phyloP scores from a whole-genome alignment of 805 yeast genomes.

The Suhomyces sp. region DNA sequence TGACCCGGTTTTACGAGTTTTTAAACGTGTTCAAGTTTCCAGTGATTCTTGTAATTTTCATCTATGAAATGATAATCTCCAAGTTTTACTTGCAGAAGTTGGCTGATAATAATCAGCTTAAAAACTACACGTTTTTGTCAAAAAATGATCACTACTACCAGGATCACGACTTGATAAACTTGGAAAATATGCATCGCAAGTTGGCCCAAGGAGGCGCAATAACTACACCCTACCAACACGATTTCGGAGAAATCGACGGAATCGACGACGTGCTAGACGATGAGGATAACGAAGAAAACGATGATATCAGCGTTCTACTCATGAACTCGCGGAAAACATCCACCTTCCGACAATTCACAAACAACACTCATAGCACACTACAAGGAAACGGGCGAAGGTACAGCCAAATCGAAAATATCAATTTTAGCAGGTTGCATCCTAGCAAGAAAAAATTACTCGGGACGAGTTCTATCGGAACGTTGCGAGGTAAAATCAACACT shows the following conservation, averaged over 20 bases:
- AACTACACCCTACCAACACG: conserved; percentile 8
- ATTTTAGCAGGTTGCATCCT: conserved; percentile 5
- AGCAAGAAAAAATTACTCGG: conserved; percentile 15
- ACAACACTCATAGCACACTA: not conserved
- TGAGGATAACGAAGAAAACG: conserved; percentile 14
- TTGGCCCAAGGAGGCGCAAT: conserved; percentile 9
- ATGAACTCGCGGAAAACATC: conserved; percentile 28
- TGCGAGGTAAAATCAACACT: conserved; percentile 31
- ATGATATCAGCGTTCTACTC: conserved; percentile 25
- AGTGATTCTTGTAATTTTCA: conserved; percentile 28
- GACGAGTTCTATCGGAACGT: conserved; percentile 31
- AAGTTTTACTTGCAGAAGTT: conserved; percentile 18
- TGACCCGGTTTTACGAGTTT: conserved; percentile 11
- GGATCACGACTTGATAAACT: conserved; percentile 27
- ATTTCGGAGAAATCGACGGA: conserved; percentile 8
- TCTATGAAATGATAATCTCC: conserved; percentile 29
- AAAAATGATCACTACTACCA: conserved; percentile 29
- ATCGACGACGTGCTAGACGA: conserved; percentile 4
- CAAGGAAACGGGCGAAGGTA: conserved; percentile 9
- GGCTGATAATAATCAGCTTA: conserved; percentile 16
- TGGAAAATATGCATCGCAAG: conserved; percentile 10
- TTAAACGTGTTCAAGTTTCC: conserved; percentile 36
- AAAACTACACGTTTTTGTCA: conserved; percentile 35
- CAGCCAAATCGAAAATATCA: conserved; percentile 11
- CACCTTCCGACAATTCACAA: conserved; percentile 8